phyloP scores from a whole-genome alignment of 2,329 filamentous ascomycete genomes.

The Huntiella abstrusa region DNA sequence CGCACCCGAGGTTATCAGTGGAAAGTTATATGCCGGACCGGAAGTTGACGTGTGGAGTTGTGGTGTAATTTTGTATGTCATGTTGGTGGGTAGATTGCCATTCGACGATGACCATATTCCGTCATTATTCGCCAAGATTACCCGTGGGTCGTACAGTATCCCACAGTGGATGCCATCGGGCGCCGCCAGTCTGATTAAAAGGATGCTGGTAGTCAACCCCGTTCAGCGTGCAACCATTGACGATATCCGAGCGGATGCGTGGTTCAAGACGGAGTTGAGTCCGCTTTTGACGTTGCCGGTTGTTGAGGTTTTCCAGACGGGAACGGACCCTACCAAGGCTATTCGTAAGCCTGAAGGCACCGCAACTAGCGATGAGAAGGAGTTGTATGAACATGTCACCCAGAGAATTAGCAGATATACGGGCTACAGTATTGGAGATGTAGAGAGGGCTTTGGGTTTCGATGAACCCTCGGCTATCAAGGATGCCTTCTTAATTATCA shows the following conservation, averaged over 20 bases:
- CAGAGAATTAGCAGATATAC: slow-evolving; percentile 95
- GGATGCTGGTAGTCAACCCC: slow-evolving; percentile 89
- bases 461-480: slow-evolving; percentile 96
- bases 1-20: slow-evolving; percentile 91
- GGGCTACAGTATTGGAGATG: slow-evolving; percentile 89
- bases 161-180: slow-evolving; percentile 80
- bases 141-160: slow-evolving; percentile 79
- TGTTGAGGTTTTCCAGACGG: slow-evolving; percentile 84
- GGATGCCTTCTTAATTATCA: slow-evolving; percentile 93
- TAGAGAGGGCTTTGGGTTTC: slow-evolving; percentile 79
- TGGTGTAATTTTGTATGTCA: slow-evolving; percentile 73
- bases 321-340: slow-evolving; percentile 80
- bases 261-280: slow-evolving; percentile 79
- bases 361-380: slow-evolving; percentile 75
- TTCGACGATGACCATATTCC: slow-evolving; percentile 99
- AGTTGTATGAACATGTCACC: slow-evolving; percentile 79
- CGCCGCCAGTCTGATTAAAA: slow-evolving; percentile 65
- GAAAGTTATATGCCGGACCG: slow-evolving; percentile 89
- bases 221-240: slow-evolving; percentile 86
- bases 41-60: slow-evolving; percentile 98
- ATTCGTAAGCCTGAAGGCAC: slow-evolving; percentile 52
- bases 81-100: slow-evolving; percentile 65
- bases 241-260: slow-evolving; percentile 81
- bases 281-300: slow-evolving; percentile 71
- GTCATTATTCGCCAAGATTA: slow-evolving; percentile 93